Evolutionary conservation across 2,329 filamentous ascomycete genomes (phyloP), one percentile per base, ranked within the genome.

Genomic region (Colletotrichum spinosum): DNA sequence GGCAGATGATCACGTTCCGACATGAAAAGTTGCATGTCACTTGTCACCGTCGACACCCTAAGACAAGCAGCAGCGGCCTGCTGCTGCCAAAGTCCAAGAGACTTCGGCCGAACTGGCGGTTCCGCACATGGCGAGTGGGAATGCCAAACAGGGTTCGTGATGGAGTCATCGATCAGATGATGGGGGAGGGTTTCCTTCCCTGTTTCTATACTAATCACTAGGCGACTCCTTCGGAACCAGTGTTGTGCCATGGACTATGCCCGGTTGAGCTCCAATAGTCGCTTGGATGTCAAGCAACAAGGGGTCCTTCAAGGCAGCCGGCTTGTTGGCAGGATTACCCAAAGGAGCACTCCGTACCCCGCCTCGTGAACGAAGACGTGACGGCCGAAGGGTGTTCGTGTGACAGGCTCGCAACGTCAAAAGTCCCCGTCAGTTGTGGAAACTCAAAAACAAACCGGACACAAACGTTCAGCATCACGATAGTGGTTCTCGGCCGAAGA

Each of bases 81-180:
- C 25, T 25, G 25, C 25, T 25, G 25, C 25, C 25, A 25, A 25
- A 4, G 25, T 25, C 25, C 25, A 25, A 25, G 50, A 6, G 46
- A 65, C 48, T 33, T 52, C 56, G 46, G 51, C 61, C 56, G 34
- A 56, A 39, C 34, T 51, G 51, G 51, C 59, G 37, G 64, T 37
- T 8, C 39, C 17, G 13, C 17, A 25, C 44, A 49, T 12, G 46
- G 15, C 48, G 7, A 55, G 13, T 17, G 8, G 25, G 15, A 25
- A n/a, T 13, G 15, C 37, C n/a, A 49, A 65, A 51, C 59, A 67
- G 59, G 64, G 64, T 63, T 63, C 44, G 42, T 49, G n/a, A 67
- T 39, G 59, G 59, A 54, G 48, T 67, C 60, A 50, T 54, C 39
- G 48, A 64, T 67, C 63, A 58, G 63, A 58, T 67, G 60, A 67